phyloP scores from a whole-genome alignment of 768 basidiomycete species.

The Pisolithus orientalis region DNA sequence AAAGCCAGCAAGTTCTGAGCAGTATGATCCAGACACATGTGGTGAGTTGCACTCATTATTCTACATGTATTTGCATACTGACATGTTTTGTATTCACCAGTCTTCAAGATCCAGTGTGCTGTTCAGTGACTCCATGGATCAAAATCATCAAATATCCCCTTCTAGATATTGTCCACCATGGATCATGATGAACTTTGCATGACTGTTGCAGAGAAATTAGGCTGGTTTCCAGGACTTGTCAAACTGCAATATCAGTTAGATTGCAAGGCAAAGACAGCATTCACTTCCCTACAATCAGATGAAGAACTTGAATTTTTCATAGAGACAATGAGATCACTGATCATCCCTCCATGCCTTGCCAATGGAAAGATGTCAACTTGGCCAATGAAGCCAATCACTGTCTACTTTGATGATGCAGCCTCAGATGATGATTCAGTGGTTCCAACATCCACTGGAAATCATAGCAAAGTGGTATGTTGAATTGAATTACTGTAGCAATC shows the following conservation, averaged over 20 bases:
- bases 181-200: neutral
- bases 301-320: neutral
- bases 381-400: neutral
- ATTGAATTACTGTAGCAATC: neutral
- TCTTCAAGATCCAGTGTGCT: neutral
- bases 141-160: neutral
- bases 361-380: neutral
- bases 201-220: neutral
- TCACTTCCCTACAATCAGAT: neutral
- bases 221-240: neutral
- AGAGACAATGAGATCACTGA: neutral
- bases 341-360: neutral
- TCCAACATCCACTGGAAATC: neutral
- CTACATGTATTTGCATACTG: neutral
- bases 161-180: conserved; percentile 3
- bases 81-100: neutral
- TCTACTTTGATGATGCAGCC: neutral
- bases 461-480: neutral
- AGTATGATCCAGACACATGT: neutral
- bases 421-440: neutral
- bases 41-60: neutral
- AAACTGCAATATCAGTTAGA: conserved; percentile 1
- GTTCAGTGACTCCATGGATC: neutral
- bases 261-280: conserved; percentile 1
- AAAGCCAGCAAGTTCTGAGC: too few species aligned